A percentile compares a stretch with the other conserved stretches of the same genome.
These are phyloP conservation scores for Hysterium pulicare DNA, from an alignment of 2,329 filamentous ascomycete genomes.

Conservation along the genomic window DNA sequence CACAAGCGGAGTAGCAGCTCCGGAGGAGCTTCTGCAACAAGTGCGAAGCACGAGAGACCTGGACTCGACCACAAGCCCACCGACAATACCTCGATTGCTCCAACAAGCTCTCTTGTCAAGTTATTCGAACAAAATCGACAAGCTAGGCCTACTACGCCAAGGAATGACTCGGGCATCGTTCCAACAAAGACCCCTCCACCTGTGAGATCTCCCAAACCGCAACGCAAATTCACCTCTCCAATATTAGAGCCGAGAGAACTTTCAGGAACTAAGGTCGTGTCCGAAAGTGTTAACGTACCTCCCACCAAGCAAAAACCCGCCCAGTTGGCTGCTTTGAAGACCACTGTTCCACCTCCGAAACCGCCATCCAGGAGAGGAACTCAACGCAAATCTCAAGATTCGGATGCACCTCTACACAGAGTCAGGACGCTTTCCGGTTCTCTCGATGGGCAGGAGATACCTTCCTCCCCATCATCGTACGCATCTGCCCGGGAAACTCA, in stretches of 20 bases:
- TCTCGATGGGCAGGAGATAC: slow-evolving; percentile 21
- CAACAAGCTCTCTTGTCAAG: slow-evolving; percentile 63
- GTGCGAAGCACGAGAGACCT: slow-evolving; percentile 8
- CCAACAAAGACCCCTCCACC: slow-evolving; percentile 27
- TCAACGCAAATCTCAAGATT: slow-evolving; percentile 22
- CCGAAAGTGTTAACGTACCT: slow-evolving; percentile 16
- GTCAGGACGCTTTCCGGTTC: slow-evolving; percentile 23
- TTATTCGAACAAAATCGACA: slow-evolving; percentile 60
- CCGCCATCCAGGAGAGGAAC: slow-evolving; percentile 14
- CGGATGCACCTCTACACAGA: slow-evolving; percentile 14
- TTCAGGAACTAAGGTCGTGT: slow-evolving; percentile 14
- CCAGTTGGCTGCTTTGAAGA: slow-evolving; percentile 19
- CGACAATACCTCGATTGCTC: slow-evolving; percentile 58
- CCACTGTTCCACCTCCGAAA: slow-evolving; percentile 16
- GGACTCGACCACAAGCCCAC: slow-evolving; percentile 30
- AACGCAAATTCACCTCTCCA: slow-evolving; percentile 26
- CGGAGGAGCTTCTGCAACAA: slow-evolving; percentile 11
- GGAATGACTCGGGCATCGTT: slow-evolving; percentile 15
- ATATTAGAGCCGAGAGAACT: slow-evolving; percentile 15
- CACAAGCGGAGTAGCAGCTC: slow-evolving; percentile 15
- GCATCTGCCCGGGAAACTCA: slow-evolving; percentile 35
- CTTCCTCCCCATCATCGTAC: slow-evolving; percentile 32
- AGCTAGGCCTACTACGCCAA: slow-evolving; percentile 14
- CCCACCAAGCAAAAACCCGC: slow-evolving; percentile 27
- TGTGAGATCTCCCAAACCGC: slow-evolving; percentile 43